Base-by-base conservation (phyloP, 1,139 yeast species). In the Protomyces macrosporus region DNA sequence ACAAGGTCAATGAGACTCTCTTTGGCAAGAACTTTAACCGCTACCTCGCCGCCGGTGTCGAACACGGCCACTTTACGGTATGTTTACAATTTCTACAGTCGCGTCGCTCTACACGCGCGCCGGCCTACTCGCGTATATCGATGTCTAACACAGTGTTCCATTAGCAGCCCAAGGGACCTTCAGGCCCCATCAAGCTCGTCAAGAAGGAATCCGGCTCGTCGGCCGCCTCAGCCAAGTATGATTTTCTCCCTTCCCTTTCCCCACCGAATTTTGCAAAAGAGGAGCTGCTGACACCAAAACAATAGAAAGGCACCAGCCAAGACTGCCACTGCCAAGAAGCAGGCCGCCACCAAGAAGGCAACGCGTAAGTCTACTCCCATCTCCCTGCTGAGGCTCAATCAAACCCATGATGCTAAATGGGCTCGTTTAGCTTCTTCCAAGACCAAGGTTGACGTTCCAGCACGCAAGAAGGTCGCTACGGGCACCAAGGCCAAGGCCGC, bases 31-130 rank as follows among this genome's bases (percentile, higher is more conserved):
- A 85, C 69, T 87, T 90, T 80, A 90, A 89, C 75, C 72, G 82
- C 60, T 93, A 96, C 45, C 79, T 90, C 72, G 85, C 86, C 79
- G 87, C 85, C 74, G 96, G 95, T 67, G 95, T 90, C 68, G 85
- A 82, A 65, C 75, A 83, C 35, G 96, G 90, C 61, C 88, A 84
- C 64, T 87, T 90, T 71, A 75, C 82, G 57, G 96, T 88, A 77
- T 96, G 96, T 73, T 42, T 42, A 42, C 48, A 9, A n/a, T 42
- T 42, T 14, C 1, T 16, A 39, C 12, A 10, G 42, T 39, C 48
- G 48, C 32, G 48, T 42, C 48, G 48, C 48, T 23, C 36, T 9
- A 10, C 45, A 9, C 16, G 12, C 32, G 23, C 23, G 23, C 23
- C 23, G 23, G 12, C 16, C 40, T 35, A 9, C 16, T 34, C 12